phyloP scores from a whole-genome alignment of 2,329 filamentous ascomycete genomes.

The Chalaropsis thielavioides region DNA sequence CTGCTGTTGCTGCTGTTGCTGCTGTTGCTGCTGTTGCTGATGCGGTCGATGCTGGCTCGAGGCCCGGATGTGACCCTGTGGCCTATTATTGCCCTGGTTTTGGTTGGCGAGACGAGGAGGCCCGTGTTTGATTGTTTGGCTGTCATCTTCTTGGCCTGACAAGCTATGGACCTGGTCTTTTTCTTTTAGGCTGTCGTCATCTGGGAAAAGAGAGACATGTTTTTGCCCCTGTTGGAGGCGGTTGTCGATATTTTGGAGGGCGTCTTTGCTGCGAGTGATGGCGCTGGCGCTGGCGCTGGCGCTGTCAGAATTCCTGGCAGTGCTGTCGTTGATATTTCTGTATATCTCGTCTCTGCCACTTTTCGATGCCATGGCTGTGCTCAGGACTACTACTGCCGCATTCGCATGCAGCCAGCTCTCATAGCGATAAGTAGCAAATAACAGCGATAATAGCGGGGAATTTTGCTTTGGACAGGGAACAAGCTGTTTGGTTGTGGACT shows the following conservation, averaged over 20 bases:
- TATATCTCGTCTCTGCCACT: background rate
- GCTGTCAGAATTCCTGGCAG: background rate
- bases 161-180: slow-evolving; percentile 1
- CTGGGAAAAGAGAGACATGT: slow-evolving; percentile 4
- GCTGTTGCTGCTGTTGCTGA: background rate
- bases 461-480: background rate
- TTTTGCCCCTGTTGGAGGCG: slow-evolving; percentile 4
- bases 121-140: slow-evolving; percentile 11
- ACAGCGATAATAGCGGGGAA: background rate
- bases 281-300: too few species aligned
- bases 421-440: background rate
- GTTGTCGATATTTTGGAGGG: background rate
- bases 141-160: slow-evolving; percentile 10
- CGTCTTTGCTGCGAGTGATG: background rate
- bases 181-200: slow-evolving; percentile 3
- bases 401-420: background rate
- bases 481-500: background rate
- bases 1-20: background rate
- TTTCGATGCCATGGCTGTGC: background rate
- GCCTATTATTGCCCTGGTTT: slow-evolving; percentile 9
- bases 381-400: background rate
- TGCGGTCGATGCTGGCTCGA: slow-evolving; percentile 12
- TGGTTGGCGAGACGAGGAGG: slow-evolving; percentile 16
- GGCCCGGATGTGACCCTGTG: slow-evolving; percentile 11
- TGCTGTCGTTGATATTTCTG: background rate